phyloP scores from a whole-genome alignment of 306 rosid genomes.

The Fragaria vesca region DNA sequence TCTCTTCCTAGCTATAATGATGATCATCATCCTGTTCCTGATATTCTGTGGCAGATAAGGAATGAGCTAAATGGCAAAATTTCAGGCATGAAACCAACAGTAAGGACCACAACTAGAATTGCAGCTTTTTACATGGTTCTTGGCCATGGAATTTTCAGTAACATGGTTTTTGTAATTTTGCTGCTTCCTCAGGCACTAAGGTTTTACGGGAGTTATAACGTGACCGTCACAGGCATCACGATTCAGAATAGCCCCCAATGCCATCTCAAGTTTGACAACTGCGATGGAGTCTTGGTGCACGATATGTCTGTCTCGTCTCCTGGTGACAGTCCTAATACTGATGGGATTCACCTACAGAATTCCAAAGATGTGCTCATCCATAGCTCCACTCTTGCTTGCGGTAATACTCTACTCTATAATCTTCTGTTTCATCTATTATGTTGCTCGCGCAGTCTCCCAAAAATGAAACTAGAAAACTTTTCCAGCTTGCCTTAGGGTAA shows the following conservation, averaged over 20 bases:
- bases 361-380: constrained; percentile 79
- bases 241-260: constrained; percentile 91
- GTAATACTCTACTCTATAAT: constrained; percentile 40
- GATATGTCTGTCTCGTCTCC: constrained; percentile 74
- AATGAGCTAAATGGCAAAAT: constrained; percentile 63
- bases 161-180: constrained; percentile 31
- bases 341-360: constrained; percentile 95
- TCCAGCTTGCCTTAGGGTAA: background rate
- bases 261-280: constrained; percentile 94
- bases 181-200: constrained; percentile 67
- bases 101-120: constrained; percentile 44
- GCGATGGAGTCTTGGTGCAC: constrained; percentile 81
- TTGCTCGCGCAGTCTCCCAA: background rate
- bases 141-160: constrained; percentile 14
- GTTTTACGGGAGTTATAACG: constrained; percentile 84
- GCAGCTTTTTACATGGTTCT: constrained; percentile 1
- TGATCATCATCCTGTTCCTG: constrained; percentile 8
- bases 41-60: constrained; percentile 46
- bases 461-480: background rate
- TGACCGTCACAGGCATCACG: constrained; percentile 81
- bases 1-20: constrained; percentile 27
- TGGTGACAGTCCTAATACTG: constrained; percentile 85
- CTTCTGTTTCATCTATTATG: background rate
- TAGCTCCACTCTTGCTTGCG: constrained; percentile 66
- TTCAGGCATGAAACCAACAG: constrained; percentile 89